Percentiles rank a stretch among this genome's conserved stretches.
These are phyloP conservation scores for Scedosporium dehoogii DNA, from an alignment of 2,329 filamentous ascomycete species.

Conservation along the genomic window DNA sequence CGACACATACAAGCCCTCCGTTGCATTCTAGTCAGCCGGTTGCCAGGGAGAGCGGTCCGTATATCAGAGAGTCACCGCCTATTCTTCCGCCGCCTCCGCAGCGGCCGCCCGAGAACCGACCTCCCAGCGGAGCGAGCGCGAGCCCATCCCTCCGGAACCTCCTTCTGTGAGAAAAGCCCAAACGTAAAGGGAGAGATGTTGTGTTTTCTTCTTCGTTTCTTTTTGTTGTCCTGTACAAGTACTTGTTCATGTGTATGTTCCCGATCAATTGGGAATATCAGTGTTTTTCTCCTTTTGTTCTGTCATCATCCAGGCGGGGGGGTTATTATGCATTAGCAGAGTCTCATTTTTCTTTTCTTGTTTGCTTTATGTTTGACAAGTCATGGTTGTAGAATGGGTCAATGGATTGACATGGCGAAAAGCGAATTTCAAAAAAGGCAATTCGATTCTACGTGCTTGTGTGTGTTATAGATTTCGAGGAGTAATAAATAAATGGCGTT, in stretches of 20 bases:
- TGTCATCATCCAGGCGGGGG: neutral
- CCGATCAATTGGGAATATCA: neutral
- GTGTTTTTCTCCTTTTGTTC: neutral
- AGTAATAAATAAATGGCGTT: neutral
- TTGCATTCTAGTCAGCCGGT: constrained; percentile 36
- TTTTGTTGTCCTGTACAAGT: neutral
- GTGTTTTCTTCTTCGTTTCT: too few relatives aligned
- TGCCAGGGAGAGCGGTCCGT: constrained; percentile 24
- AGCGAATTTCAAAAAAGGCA: neutral
- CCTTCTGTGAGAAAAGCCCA: constrained; percentile 41
- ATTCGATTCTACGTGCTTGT: neutral
- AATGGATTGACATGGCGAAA: neutral
- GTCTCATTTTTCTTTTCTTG: neutral
- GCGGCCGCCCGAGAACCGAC: constrained; percentile 28
- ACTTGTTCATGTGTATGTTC: neutral
- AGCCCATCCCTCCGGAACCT: constrained; percentile 68
- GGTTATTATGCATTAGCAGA: neutral
- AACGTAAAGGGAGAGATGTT: neutral
- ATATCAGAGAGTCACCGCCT: constrained; percentile 18
- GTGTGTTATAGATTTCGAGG: neutral
- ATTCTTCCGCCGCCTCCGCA: constrained; percentile 17
- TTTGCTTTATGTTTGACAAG: neutral
- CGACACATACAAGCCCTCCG: constrained; percentile 16
- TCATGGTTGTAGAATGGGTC: neutral
- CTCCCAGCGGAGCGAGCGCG: constrained; percentile 60